These are phyloP conservation scores for Beta vulgaris DNA, from an alignment of 148 eudicot genomes.

Conservation along the genomic window DNA sequence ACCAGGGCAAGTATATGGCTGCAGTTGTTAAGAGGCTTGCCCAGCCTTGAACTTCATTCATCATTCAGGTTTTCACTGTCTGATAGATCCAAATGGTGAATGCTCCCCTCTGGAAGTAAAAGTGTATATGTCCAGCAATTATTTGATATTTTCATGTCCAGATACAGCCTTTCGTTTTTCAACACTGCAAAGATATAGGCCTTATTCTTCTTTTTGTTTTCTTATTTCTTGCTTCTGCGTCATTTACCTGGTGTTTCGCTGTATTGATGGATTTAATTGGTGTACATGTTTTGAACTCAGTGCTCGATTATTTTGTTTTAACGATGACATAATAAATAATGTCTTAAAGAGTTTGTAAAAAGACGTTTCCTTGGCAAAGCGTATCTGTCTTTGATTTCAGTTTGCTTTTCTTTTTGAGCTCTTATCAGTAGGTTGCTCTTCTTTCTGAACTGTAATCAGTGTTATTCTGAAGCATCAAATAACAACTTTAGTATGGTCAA, in stretches of 20 bases:
- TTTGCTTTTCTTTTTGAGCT: background rate
- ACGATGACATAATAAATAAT: constrained; percentile 21
- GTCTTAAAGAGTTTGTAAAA: constrained; percentile 8
- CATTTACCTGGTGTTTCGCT: background rate
- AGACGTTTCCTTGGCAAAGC: background rate
- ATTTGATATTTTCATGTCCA: background rate
- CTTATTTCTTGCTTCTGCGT: constrained; percentile 1
- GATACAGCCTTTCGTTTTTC: background rate
- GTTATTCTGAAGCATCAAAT: too few species aligned
- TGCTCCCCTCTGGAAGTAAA: constrained; percentile 3
- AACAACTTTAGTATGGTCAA: too few species aligned
- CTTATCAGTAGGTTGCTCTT: background rate
- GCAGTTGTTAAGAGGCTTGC: constrained; percentile 65
- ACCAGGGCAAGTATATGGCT: constrained; percentile 94
- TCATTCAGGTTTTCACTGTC: constrained; percentile 6
- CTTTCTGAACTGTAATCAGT: too few species aligned
- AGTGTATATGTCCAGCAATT: constrained; percentile 22
- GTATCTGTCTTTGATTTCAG: background rate
- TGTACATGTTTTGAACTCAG: constrained; percentile 26
- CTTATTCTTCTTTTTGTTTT: background rate
- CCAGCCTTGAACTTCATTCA: constrained; percentile 32
- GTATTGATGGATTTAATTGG: constrained; percentile 9
- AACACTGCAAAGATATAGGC: constrained; percentile 13
- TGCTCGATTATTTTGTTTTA: constrained; percentile 6
- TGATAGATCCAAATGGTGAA: constrained; percentile 6